phyloP scores from a whole-genome alignment of 2,329 filamentous ascomycete species.

The Didymella sp. region DNA sequence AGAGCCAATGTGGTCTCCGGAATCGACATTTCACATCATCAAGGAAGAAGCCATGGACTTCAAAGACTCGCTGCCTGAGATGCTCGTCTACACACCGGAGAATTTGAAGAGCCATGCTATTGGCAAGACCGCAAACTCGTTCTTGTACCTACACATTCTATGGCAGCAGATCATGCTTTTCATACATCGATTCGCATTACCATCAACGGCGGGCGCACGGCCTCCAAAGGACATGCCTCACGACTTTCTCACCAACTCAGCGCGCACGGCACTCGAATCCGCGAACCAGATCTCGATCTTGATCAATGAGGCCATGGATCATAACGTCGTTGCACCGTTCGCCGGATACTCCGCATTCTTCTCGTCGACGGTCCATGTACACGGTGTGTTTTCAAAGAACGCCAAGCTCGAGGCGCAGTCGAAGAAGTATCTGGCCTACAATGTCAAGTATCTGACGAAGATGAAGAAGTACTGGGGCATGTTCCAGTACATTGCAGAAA shows the following conservation, averaged over 20 bases:
- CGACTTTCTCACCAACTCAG: conserved; percentile 77
- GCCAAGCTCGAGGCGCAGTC: conserved; percentile 74
- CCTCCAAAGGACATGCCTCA: conserved; percentile 75
- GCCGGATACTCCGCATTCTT: conserved; percentile 94
- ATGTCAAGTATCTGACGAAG: conserved; percentile 87
- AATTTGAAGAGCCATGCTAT: conserved; percentile 86
- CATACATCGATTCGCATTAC: conserved; percentile 84
- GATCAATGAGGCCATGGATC: conserved; percentile 78
- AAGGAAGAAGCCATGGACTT: conserved; percentile 75
- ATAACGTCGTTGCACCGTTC: conserved; percentile 87
- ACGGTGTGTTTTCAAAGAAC: conserved; percentile 88
- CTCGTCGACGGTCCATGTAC: conserved; percentile 92
- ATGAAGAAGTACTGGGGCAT: conserved; percentile 99
- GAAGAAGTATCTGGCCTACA: conserved; percentile 84
- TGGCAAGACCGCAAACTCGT: conserved; percentile 87
- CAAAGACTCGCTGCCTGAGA: conserved; percentile 70
- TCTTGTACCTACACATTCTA: conserved; percentile 88
- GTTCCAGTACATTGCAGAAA: conserved; percentile 96
- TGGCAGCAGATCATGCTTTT: conserved; percentile 91
- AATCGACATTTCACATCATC: conserved; percentile 78
- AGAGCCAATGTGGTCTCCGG: conserved; percentile 78
- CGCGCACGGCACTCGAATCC: conserved; percentile 77
- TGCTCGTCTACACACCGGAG: conserved; percentile 76
- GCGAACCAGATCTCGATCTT: conserved; percentile 87
- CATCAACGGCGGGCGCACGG: conserved; percentile 68